Percentiles rank a stretch among this genome's conserved stretches.
These are phyloP conservation scores for Termitomyces sp. DNA, from an alignment of 768 basidiomycete species.

Conservation along the genomic window DNA sequence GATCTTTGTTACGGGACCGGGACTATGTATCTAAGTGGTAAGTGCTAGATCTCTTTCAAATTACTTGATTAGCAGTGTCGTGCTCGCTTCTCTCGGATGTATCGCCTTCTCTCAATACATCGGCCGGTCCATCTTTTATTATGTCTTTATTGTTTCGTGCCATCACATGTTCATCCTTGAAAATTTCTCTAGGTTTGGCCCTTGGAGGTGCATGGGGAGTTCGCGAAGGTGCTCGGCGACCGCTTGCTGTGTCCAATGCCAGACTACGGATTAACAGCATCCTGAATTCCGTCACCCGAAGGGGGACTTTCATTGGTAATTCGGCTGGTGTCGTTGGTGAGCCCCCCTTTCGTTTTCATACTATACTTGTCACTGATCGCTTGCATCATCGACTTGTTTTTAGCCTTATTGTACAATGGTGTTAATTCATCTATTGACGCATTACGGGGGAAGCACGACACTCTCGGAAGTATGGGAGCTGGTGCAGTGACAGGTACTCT, in stretches of 20 bases:
- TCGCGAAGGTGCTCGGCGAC: conserved; percentile 87
- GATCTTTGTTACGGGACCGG: conserved; percentile 99
- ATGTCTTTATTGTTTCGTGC: conserved; percentile 71
- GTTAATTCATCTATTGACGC: conserved; percentile 93
- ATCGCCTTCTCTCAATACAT: conserved; percentile 65
- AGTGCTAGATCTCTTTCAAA: conserved; percentile 60
- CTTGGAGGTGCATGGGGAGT: conserved; percentile 95
- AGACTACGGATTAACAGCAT: conserved; percentile 95
- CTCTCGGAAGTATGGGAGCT: conserved; percentile 85
- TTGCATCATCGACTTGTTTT: conserved; percentile 28
- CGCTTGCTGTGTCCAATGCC: conserved; percentile 79
- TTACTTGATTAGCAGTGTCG: conserved; percentile 46
- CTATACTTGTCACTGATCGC: conserved; percentile 17
- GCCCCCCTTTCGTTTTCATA: conserved; percentile 34
- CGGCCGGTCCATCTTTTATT: conserved; percentile 50
- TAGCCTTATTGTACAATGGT: conserved; percentile 94
- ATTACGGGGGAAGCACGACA: conserved; percentile 88
- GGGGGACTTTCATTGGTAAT: conserved; percentile 98
- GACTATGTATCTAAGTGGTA: conserved; percentile 96
- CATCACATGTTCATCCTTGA: conserved; percentile 72
- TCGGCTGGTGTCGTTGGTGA: conserved; percentile 95
- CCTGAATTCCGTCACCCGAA: conserved; percentile 92
- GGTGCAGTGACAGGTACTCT: conserved; percentile 87
- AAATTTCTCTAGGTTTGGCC: conserved; percentile 74
- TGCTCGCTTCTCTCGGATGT: conserved; percentile 42